A percentile compares a stretch with the other conserved stretches of the same genome.
Evolutionary conservation across 441 rosid species (phyloP).

Genomic region (Pelargonium fulgidum): DNA sequence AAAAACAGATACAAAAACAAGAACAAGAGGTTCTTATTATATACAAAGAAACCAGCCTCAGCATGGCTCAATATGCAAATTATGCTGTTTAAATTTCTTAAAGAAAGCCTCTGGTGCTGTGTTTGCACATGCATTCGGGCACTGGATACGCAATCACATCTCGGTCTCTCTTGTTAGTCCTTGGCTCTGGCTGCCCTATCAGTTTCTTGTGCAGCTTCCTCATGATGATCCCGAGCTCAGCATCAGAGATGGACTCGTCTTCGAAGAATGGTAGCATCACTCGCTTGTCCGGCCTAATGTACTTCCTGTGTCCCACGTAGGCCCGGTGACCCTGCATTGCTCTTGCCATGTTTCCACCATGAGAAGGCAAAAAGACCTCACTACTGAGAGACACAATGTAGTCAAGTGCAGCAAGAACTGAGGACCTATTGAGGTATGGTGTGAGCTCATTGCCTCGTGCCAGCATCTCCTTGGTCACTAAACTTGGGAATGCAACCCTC

Average conservation of each 20-base stretch:
- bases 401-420: slow-evolving; percentile 72
- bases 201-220: slow-evolving; percentile 52
- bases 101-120: background rate
- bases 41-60: no score
- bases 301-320: slow-evolving; percentile 65
- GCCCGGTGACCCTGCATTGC: slow-evolving; percentile 77
- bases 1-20: no score
- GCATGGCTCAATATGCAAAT: no score
- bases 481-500: slow-evolving; percentile 37
- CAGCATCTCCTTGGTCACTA: slow-evolving; percentile 52
- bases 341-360: slow-evolving; percentile 81
- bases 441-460: slow-evolving; percentile 51
- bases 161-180: slow-evolving; percentile 44
- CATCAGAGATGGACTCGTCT: slow-evolving; percentile 39
- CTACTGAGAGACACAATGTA: slow-evolving; percentile 64
- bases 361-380: slow-evolving; percentile 66
- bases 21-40: no score
- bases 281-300: slow-evolving; percentile 67
- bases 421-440: slow-evolving; percentile 50
- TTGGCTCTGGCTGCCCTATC: slow-evolving; percentile 51
- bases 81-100: no score
- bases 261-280: slow-evolving; percentile 54
- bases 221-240: slow-evolving; percentile 43
- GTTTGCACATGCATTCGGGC: slow-evolving; percentile 72
- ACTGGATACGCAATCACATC: slow-evolving; percentile 68